Conservation (phyloP, 129 eudicot genomes). For the Artemisia tridentata region DNA sequence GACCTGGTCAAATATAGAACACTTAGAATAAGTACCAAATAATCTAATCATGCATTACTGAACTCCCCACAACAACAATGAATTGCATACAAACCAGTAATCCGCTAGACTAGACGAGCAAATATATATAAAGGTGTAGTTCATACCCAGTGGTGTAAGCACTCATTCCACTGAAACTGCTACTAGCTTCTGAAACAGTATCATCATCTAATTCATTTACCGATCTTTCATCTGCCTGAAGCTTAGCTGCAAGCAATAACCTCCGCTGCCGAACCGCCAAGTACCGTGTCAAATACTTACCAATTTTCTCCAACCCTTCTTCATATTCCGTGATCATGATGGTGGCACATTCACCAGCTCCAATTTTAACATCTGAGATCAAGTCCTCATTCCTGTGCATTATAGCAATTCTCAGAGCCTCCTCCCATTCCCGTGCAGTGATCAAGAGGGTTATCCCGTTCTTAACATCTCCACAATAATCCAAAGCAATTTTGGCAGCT, state of each 20-base stretch:
- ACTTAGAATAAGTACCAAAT: background rate
- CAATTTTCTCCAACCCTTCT: conserved; percentile 90
- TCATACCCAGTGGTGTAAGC: conserved; percentile 93
- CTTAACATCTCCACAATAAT: conserved; percentile 75
- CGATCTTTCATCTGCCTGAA: conserved; percentile 65
- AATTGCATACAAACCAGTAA: background rate
- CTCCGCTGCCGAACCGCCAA: conserved; percentile 93
- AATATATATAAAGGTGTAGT: background rate
- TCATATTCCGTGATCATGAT: conserved; percentile 54
- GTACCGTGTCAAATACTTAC: conserved; percentile 82
- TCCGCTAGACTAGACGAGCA: background rate
- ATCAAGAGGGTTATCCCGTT: conserved; percentile 59
- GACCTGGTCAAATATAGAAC: conserved; percentile 45
- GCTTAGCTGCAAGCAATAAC: conserved; percentile 79
- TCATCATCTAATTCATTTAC: conserved; percentile 79
- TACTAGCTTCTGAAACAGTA: conserved; percentile 92
- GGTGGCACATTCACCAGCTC: conserved; percentile 73
- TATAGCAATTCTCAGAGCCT: conserved; percentile 78
- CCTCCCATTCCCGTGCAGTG: conserved; percentile 92
- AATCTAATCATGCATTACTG: background rate
- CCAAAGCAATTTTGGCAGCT: conserved; percentile 86
- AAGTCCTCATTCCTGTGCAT: conserved; percentile 57
- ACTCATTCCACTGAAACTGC: conserved; percentile 96
- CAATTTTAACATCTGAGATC: conserved; percentile 55
- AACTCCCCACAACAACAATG: background rate